A percentile compares a stretch with the other conserved stretches of the same genome.
Evolutionary conservation across 352 stramenopile species (phyloP).

Genomic region (Pythium vanterpoolii): DNA sequence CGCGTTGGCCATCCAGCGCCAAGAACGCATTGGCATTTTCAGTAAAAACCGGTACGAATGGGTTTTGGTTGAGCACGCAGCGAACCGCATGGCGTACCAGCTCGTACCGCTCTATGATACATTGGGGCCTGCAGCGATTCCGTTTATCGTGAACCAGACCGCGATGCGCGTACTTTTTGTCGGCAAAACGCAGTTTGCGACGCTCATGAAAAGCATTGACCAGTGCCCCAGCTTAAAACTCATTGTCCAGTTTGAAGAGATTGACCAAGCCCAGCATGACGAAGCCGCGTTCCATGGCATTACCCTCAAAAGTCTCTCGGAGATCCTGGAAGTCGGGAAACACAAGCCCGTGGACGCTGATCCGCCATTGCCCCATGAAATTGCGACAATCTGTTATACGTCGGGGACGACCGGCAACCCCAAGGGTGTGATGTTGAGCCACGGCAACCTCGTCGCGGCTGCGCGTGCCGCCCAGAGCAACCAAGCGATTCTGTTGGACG

Average conservation of each 20-base stretch:
- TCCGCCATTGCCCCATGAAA: slow-evolving; percentile 53
- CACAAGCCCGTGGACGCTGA: slow-evolving; percentile 43
- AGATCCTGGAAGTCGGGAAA: slow-evolving; percentile 38
- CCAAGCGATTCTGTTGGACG: slow-evolving; percentile 21
- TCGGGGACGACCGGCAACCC: slow-evolving; percentile 73
- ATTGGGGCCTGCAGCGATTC: slow-evolving; percentile 55
- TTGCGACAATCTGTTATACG: slow-evolving; percentile 91
- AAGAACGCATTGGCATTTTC: slow-evolving; percentile 62
- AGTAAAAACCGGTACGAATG: slow-evolving; percentile 72
- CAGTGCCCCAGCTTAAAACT: slow-evolving; percentile 50
- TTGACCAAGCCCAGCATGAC: slow-evolving; percentile 32
- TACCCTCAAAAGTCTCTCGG: slow-evolving; percentile 34
- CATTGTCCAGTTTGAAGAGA: slow-evolving; percentile 50
- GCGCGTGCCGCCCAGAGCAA: slow-evolving; percentile 22
- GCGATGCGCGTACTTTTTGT: slow-evolving; percentile 73
- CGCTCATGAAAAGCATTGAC: slow-evolving; percentile 41
- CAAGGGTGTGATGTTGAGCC: slow-evolving; percentile 66
- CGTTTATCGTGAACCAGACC: slow-evolving; percentile 78
- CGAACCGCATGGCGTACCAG: slow-evolving; percentile 65
- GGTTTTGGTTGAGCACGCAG: slow-evolving; percentile 56
- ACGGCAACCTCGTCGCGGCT: slow-evolving; percentile 49
- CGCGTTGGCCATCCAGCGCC: slow-evolving; percentile 30
- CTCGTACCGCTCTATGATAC: slow-evolving; percentile 83
- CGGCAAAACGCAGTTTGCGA: slow-evolving; percentile 49
- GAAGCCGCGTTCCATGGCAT: slow-evolving; percentile 33